Evolutionary conservation across 2,329 filamentous ascomycete genomes (phyloP), one percentile per base, ranked within the genome.

Genomic region (Xylariaceae sp.): DNA sequence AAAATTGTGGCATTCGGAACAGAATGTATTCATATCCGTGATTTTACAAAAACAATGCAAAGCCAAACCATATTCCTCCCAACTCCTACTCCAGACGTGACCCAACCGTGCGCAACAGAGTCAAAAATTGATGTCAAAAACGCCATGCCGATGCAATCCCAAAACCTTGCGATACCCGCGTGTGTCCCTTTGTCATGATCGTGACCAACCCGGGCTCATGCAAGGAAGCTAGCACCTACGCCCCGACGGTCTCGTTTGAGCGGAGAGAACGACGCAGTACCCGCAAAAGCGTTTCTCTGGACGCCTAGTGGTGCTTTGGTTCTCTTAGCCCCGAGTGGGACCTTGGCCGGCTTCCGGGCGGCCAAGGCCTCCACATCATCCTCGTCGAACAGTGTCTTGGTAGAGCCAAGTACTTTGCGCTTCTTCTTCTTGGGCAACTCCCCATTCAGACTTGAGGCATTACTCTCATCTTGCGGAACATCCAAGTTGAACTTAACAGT

Each of bases 381-480:
- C 7, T 89, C 87, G 56, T 89, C 87, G 65, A 94, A 91, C 5
- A 95, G 71, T 3, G 86, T 90, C 62, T 86, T 85, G 44, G 82
- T 84, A 19, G 82, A 79, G 19, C 87, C 86, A 1, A 90, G 78
- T 4, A 91, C 75, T 74, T 91, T 93, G 61, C 89, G 85, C 78
- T 89, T 92, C 80, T 88, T 91, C 70, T 85, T 87, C 73, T 80
- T 83, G 6, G 73, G 76, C 62, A 81, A 56, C 24, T 70, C 67
- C 4, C 76, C 26, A 64, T 66, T 62, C 8, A 49, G 39, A 54
- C 58, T 56, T 17, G 66, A 61, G 19, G 63, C 58, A 9, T 58
- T 60, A 44, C 63, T 68, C 46, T 69, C 69, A 19, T 71, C 66
- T 52, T 69, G 67, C 29, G 63, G 55, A 29, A 65, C 43, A 36